Conservation (phyloP, 2,329 filamentous ascomycete genomes). For the Xylariaceae sp. region DNA sequence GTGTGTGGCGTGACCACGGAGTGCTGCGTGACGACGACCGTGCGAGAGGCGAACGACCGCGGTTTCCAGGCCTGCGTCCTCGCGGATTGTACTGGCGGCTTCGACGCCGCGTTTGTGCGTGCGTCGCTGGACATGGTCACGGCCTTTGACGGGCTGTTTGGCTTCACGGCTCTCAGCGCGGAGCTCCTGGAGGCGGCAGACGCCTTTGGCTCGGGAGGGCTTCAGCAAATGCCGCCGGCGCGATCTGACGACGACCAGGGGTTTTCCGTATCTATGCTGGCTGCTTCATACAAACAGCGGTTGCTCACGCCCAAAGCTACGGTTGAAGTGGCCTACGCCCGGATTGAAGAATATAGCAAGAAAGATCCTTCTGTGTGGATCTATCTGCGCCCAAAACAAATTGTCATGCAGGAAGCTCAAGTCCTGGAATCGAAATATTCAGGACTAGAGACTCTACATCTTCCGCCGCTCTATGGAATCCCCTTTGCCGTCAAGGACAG, state of each 20-base stretch:
- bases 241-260: too few species aligned
- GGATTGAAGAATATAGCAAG: slow-evolving; percentile 43
- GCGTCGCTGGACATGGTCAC: slow-evolving; percentile 46
- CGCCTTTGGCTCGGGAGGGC: too few species aligned
- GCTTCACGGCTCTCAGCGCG: slow-evolving; percentile 38
- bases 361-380: slow-evolving; percentile 50
- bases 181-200: slow-evolving; percentile 30
- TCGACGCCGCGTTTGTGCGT: slow-evolving; percentile 40
- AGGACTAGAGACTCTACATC: not conserved
- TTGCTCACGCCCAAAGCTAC: slow-evolving; percentile 32
- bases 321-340: slow-evolving; percentile 38
- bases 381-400: slow-evolving; percentile 28
- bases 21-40: slow-evolving; percentile 51
- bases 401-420: slow-evolving; percentile 8
- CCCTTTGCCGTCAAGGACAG: slow-evolving; percentile 55
- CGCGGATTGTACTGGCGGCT: slow-evolving; percentile 44
- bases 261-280: too few species aligned
- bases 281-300: slow-evolving; percentile 4
- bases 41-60: slow-evolving; percentile 55
- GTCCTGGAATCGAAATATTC: not conserved
- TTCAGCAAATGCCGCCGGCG: not conserved
- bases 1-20: slow-evolving; percentile 56
- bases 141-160: slow-evolving; percentile 48
- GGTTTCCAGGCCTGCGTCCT: slow-evolving; percentile 56
- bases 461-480: slow-evolving; percentile 42